Percentiles rank a stretch among this genome's conserved stretches.
These are phyloP conservation scores for Zizania palustris DNA, from an alignment of 202 grass and related monocot species.

Conservation along the genomic window DNA sequence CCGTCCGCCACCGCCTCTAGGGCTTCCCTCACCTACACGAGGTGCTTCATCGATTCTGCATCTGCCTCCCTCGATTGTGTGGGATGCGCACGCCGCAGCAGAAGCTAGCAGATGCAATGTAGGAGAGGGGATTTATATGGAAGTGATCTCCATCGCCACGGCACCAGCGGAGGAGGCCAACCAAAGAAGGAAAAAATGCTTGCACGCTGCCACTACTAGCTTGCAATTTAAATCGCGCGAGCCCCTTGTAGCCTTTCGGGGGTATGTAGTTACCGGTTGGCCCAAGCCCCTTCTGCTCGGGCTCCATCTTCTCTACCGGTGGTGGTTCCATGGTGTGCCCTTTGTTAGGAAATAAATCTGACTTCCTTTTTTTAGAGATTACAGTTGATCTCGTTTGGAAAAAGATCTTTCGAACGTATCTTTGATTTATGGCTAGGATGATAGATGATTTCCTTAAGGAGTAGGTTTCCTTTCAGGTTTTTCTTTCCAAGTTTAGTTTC, in stretches of 20 bases:
- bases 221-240: background rate
- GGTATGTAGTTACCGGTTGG: background rate
- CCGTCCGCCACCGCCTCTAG: slow-evolving; percentile 43
- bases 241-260: background rate
- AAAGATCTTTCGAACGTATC: too few relatives aligned
- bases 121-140: background rate
- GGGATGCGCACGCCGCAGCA: background rate
- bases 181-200: too few relatives aligned
- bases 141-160: background rate
- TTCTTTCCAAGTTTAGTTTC: too few relatives aligned
- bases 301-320: too few relatives aligned
- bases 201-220: background rate
- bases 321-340: too few relatives aligned
- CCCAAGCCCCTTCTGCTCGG: too few relatives aligned
- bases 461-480: too few relatives aligned
- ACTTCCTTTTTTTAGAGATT: too few relatives aligned
- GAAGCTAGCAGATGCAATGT: background rate
- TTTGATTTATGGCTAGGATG: too few relatives aligned
- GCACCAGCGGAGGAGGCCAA: background rate
- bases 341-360: too few relatives aligned
- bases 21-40: slow-evolving; percentile 65
- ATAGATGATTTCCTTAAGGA: too few relatives aligned
- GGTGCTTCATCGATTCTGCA: slow-evolving; percentile 55
- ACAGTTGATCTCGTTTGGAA: too few relatives aligned
- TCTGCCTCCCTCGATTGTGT: background rate